Evolutionary conservation across 306 rosid genomes (phyloP).

Genomic region (Carpinus fangiana): DNA sequence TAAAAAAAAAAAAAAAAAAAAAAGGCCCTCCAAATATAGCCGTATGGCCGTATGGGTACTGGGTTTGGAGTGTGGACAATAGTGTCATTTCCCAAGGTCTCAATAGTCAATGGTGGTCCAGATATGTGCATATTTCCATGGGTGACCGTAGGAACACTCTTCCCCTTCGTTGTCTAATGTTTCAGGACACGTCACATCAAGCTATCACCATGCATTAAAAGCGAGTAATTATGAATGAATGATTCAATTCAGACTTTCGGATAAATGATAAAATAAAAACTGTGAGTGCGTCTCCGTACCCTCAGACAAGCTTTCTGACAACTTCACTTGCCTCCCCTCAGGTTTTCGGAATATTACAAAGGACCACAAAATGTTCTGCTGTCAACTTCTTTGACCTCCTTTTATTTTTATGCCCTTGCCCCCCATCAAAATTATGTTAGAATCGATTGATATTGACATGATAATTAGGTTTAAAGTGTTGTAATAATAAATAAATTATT

Average conservation of each 20-base stretch:
- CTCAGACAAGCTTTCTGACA: slow-evolving; percentile 28
- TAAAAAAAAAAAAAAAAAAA: no score
- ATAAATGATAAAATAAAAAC: slow-evolving; percentile 55
- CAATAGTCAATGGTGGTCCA: not conserved
- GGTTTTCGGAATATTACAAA: slow-evolving; percentile 15
- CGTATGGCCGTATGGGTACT: no score
- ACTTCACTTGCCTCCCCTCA: slow-evolving; percentile 28
- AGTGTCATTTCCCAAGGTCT: not conserved
- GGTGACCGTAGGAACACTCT: not conserved
- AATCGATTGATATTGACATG: no score
- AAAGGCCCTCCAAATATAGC: no score
- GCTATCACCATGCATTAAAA: slow-evolving; percentile 48
- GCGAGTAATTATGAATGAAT: slow-evolving; percentile 82
- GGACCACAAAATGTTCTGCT: not conserved
- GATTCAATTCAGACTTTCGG: slow-evolving; percentile 64
- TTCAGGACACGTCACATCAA: slow-evolving; percentile 55
- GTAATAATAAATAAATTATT: no score
- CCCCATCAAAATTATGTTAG: no score
- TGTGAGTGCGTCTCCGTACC: slow-evolving; percentile 36
- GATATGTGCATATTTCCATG: not conserved
- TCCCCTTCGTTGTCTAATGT: slow-evolving; percentile 45
- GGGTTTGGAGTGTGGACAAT: not conserved
- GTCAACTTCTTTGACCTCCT: not conserved
- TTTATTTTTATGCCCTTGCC: no score
- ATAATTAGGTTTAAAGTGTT: no score